phyloP scores from a whole-genome alignment of 176 grass and related monocot genomes.

The Zoysia japonica region DNA sequence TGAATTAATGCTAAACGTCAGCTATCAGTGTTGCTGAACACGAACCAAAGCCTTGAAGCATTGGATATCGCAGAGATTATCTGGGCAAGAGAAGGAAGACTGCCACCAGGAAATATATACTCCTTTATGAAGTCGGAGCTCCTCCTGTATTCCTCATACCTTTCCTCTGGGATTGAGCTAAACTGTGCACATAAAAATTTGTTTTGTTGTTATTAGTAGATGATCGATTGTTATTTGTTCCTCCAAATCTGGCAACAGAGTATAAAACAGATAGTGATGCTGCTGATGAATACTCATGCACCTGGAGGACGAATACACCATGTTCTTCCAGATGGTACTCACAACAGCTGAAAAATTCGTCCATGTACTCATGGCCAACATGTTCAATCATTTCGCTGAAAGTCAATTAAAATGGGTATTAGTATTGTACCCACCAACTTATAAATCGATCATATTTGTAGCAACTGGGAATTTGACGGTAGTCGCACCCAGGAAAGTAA shows the following conservation, averaged over 20 bases:
- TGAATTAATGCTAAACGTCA: neutral
- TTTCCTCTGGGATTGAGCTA: constrained; percentile 76
- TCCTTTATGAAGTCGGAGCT: constrained; percentile 87
- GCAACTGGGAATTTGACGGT: constrained; percentile 58
- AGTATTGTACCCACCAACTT: constrained; percentile 51
- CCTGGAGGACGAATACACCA: constrained; percentile 76
- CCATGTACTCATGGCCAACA: constrained; percentile 85
- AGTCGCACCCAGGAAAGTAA: constrained; percentile 76
- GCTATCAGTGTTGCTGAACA: neutral
- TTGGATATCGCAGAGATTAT: constrained; percentile 70
- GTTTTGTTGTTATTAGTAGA: neutral
- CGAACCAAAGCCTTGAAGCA: constrained; percentile 68
- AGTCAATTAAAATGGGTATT: neutral
- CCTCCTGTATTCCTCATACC: constrained; percentile 74
- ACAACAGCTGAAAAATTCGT: constrained; percentile 73
- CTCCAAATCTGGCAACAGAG: neutral
- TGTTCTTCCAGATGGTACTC: constrained; percentile 66
- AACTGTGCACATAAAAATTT: constrained; percentile 39
- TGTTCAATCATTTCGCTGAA: constrained; percentile 85
- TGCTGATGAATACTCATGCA: neutral
- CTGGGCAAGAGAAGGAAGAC: constrained; percentile 61
- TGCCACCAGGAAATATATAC: constrained; percentile 81
- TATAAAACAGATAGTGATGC: neutral
- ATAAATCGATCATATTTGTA: constrained; percentile 76
- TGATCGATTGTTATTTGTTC: neutral